Evolutionary conservation across 805 yeast species (phyloP).

Genomic region (Groenewaldozyma salmanticensis): DNA sequence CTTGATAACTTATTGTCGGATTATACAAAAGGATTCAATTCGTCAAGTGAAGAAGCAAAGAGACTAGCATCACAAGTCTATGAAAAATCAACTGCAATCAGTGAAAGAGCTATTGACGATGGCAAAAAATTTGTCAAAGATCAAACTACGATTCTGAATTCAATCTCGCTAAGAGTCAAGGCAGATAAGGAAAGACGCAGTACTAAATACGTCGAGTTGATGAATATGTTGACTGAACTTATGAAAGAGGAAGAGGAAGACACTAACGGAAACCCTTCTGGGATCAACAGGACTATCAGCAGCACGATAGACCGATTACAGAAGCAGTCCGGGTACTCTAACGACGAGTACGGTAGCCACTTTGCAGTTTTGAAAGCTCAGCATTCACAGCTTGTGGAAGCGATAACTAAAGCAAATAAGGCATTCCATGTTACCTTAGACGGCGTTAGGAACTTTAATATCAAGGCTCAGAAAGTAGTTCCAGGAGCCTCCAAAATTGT

Average conservation of each 20-base stretch:
- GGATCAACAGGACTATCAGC: neutral
- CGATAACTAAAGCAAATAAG: no score
- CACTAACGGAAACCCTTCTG: neutral
- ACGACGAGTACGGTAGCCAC: neutral
- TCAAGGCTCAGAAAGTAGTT: neutral
- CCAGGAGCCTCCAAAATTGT: no score
- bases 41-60: neutral
- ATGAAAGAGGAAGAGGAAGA: neutral
- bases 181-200: neutral
- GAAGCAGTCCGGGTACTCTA: neutral
- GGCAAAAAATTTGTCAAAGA: neutral
- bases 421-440: no score
- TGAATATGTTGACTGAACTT: neutral
- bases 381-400: neutral
- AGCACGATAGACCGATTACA: neutral
- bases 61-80: neutral
- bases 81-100: no score
- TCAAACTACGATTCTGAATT: neutral
- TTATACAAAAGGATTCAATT: neutral
- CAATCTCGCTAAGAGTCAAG: neutral
- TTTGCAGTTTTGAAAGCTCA: neutral
- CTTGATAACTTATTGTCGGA: neutral
- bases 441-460: neutral
- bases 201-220: neutral
- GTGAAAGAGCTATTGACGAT: neutral